phyloP scores from a whole-genome alignment of 495 filamentous ascomycete genomes.

The Podospora comata region DNA sequence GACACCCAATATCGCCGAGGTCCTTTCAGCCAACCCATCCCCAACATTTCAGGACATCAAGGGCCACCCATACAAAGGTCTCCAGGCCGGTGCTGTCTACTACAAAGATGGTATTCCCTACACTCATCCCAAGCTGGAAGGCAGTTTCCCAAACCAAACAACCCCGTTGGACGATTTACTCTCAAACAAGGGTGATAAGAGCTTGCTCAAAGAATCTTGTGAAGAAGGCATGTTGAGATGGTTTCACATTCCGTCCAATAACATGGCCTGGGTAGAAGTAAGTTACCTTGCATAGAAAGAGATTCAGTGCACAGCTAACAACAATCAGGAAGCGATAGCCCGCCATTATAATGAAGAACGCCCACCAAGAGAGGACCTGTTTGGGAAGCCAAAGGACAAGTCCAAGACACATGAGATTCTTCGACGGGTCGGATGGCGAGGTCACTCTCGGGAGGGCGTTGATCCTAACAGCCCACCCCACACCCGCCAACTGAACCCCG shows the following conservation, averaged over 20 bases:
- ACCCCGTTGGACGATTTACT: slow-evolving; percentile 17
- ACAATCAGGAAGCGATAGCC: slow-evolving; percentile 15
- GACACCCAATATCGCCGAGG: slow-evolving; percentile 7
- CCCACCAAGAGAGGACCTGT: slow-evolving; percentile 15
- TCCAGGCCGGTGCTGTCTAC: slow-evolving; percentile 18
- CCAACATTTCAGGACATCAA: background rate
- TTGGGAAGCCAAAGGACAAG: slow-evolving; percentile 14
- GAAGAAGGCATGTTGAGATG: slow-evolving; percentile 19
- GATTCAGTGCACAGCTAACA: background rate
- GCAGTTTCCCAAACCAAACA: slow-evolving; percentile 19
- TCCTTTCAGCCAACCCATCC: background rate
- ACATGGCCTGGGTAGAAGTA: slow-evolving; percentile 17
- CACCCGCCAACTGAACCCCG: slow-evolving; percentile 13
- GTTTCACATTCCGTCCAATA: slow-evolving; percentile 20
- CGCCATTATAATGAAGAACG: slow-evolving; percentile 20
- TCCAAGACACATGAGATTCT: slow-evolving; percentile 20
- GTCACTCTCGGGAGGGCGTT: slow-evolving; percentile 14
- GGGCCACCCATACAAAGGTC: slow-evolving; percentile 11
- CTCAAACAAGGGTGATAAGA: slow-evolving; percentile 13
- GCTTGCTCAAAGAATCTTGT: slow-evolving; percentile 11
- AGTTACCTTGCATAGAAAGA: background rate
- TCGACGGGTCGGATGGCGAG: slow-evolving; percentile 18
- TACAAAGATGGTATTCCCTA: slow-evolving; percentile 16
- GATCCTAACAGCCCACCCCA: slow-evolving; percentile 16
- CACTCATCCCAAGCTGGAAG: slow-evolving; percentile 11